Evolutionary conservation across 1,284 basidiomycete genomes (phyloP), one percentile per base, ranked within the genome.

Genomic region (Ceratobasidium papillatum): DNA sequence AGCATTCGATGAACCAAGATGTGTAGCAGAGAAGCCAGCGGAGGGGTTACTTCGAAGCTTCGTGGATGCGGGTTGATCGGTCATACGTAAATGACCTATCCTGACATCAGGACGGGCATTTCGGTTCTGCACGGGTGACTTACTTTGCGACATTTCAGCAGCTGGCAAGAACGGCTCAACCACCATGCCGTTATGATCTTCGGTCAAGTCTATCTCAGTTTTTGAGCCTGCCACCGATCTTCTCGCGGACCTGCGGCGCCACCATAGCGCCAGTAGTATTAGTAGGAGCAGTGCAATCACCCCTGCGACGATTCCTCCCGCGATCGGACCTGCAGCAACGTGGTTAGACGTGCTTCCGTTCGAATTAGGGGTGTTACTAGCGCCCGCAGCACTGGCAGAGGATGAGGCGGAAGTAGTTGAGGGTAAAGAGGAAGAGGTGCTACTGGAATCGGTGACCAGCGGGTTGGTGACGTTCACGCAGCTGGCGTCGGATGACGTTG

Each of bases 381-480:
- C 51, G 27, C 58, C 34, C 14, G 17, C 11, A n/a, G 64, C 45
- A 52, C 12, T 12, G n/a, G 45, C 27, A 34, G 64, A 34, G 8
- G 17, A 3, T 22, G 45, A 32, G 30, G 45, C 9, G 17, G 32
- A 52, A 5, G 64, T 12, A 32, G 49, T 51, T 36, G 49, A 66
- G 38, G 32, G 43, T 30, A 22, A 14, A 19, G 30, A 12, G 7
- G 64, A 66, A 4, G 32, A 19, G 17, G 47, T 52, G 25, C 11
- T 38, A 19, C 64, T 66, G 30, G 64, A 32, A 66, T 66, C 64
- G 43, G 47, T 52, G 3, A 66, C 64, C n/a, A 66, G 7, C 34
- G 64, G 45, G 22, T 66, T 66, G 11, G 64, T 66, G 43, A 66
- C 47, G 22, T 66, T 66, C 9, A 66, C 64, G 32, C 64, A 66